A percentile compares a stretch with the other conserved stretches of the same genome.
These are phyloP conservation scores for Phytophthora ohioensis DNA, from an alignment of 352 stramenopile genomes.

Conservation along the genomic window DNA sequence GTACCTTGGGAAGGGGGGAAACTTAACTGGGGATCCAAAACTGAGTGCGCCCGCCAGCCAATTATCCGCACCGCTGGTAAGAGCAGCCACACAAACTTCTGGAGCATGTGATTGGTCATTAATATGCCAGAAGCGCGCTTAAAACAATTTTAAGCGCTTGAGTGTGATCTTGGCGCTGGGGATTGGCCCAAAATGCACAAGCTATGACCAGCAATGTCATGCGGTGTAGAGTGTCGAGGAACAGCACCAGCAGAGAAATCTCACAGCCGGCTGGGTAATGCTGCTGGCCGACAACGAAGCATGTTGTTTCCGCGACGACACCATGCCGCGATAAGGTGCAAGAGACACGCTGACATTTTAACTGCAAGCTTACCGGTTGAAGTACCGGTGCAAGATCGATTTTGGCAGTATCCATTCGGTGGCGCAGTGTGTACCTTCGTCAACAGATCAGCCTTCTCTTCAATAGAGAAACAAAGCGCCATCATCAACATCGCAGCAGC, in stretches of 20 bases:
- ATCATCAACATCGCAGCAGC: not conserved
- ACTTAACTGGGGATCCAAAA: slow-evolving; percentile 51
- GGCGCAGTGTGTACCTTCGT: not conserved
- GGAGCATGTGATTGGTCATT: not conserved
- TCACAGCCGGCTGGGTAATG: not conserved
- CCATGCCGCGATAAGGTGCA: not conserved
- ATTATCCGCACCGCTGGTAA: slow-evolving; percentile 23
- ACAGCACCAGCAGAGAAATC: not conserved
- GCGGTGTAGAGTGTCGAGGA: slow-evolving; percentile 1
- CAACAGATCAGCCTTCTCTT: not conserved
- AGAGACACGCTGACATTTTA: not conserved
- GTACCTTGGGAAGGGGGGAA: slow-evolving; percentile 55
- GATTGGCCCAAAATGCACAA: not conserved
- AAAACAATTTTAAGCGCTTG: not conserved
- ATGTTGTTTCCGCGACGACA: too few relatives aligned
- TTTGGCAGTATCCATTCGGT: slow-evolving; percentile 23
- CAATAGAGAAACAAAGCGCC: slow-evolving; percentile 18
- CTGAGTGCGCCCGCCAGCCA: slow-evolving; percentile 30
- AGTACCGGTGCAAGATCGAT: slow-evolving; percentile 14
- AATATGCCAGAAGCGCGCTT: slow-evolving; percentile 14
- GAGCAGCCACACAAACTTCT: slow-evolving; percentile 27
- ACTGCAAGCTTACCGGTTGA: slow-evolving; percentile 13
- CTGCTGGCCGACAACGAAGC: not conserved
- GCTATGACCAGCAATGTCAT: too few relatives aligned
- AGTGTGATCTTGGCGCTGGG: too few relatives aligned